These are phyloP conservation scores for Triticum dicoccoides DNA, from an alignment of 176 grass and related monocot genomes.

Conservation along the genomic window DNA sequence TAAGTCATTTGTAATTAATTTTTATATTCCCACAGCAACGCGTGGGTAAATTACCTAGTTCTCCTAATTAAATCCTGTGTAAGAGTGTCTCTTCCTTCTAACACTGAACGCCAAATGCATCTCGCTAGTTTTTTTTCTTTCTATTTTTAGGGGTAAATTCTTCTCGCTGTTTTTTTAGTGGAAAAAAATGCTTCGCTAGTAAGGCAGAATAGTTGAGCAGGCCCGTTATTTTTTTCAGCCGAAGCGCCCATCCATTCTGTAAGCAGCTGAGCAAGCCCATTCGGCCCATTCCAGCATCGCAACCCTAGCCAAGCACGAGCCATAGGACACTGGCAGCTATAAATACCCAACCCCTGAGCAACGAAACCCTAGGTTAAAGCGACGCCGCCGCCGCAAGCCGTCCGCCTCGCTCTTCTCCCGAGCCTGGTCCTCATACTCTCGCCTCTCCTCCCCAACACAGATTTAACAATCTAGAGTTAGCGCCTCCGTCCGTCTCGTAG, in stretches of 20 bases:
- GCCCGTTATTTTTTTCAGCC: background rate
- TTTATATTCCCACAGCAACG: too few species aligned
- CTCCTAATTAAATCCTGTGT: too few species aligned
- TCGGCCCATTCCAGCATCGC: background rate
- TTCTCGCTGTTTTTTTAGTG: too few species aligned
- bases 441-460: background rate
- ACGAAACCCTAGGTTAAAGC: constrained; percentile 58
- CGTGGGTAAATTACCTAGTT: too few species aligned
- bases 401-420: constrained; percentile 48
- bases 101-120: too few species aligned
- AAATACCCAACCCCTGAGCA: background rate
- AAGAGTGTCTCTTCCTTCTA: too few species aligned
- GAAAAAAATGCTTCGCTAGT: too few species aligned
- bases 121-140: too few species aligned
- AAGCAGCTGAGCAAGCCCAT: background rate
- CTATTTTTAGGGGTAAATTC: too few species aligned
- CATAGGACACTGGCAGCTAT: background rate
- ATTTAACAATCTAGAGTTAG: background rate
- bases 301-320: constrained; percentile 7
- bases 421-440: constrained; percentile 54
- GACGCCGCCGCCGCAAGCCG: constrained; percentile 55
- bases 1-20: too few species aligned
- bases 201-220: too few species aligned
- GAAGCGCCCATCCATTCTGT: background rate
- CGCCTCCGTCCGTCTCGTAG: background rate